phyloP scores from a whole-genome alignment of 495 filamentous ascomycete genomes.

The Neurospora pannonica region DNA sequence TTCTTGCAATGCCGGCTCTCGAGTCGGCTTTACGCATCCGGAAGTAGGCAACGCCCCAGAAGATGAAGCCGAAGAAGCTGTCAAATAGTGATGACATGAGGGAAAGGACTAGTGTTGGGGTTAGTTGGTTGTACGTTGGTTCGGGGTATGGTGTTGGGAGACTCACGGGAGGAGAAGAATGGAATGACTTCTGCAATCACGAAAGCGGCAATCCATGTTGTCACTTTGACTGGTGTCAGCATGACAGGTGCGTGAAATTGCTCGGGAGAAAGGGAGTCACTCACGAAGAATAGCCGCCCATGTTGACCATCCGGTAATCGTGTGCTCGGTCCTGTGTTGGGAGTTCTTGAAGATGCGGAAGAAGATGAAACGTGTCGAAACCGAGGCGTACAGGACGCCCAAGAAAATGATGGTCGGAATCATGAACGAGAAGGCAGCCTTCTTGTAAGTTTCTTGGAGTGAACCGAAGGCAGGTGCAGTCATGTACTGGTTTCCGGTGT shows the following conservation, averaged over 20 bases:
- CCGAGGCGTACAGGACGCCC: slow-evolving; percentile 78
- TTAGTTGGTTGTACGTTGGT: not conserved
- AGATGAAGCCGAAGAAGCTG: slow-evolving; percentile 89
- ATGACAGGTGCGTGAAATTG: not conserved
- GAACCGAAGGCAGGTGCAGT: slow-evolving; percentile 74
- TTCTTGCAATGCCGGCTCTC: slow-evolving; percentile 48
- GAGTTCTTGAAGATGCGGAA: slow-evolving; percentile 74
- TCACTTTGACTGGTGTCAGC: slow-evolving; percentile 30
- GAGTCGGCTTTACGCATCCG: slow-evolving; percentile 68
- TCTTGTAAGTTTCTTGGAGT: slow-evolving; percentile 62
- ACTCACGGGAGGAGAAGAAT: slow-evolving; percentile 66
- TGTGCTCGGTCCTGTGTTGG: slow-evolving; percentile 67
- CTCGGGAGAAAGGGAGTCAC: not conserved
- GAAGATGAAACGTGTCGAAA: slow-evolving; percentile 79
- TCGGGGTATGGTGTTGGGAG: not conserved
- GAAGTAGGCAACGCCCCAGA: slow-evolving; percentile 84
- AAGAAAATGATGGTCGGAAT: slow-evolving; percentile 85
- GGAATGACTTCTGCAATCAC: slow-evolving; percentile 84
- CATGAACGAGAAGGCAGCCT: slow-evolving; percentile 85
- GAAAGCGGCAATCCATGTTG: slow-evolving; percentile 68
- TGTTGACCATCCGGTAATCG: slow-evolving; percentile 66
- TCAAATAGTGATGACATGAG: slow-evolving; percentile 88
- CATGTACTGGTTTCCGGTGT: slow-evolving; percentile 78
- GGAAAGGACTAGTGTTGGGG: slow-evolving; percentile 43
- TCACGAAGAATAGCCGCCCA: slow-evolving; percentile 63